Base-by-base conservation (phyloP, 129 eudicot species). In the Erigeron canadensis region DNA sequence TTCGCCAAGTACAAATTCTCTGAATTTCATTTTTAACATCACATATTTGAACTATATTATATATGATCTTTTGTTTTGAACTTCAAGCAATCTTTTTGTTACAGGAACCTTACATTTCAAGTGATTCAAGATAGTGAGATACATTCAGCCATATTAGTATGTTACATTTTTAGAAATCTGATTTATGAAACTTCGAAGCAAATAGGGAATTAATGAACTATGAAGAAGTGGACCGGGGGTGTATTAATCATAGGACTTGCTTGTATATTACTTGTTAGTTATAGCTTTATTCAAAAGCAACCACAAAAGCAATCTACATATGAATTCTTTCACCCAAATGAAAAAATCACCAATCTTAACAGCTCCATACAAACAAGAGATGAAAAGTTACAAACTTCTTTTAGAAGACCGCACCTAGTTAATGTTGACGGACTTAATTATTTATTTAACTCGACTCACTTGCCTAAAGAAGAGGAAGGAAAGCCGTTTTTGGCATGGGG, bases 211-310 rank as follows among this genome's bases (percentile, higher is more conserved):
- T n/a, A n/a, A n/a, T n/a, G n/a, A n/a, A n/a, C n/a, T n/a, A n/a
- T 86, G 95, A 89, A 92, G 96, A 92, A 83, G 81, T 89, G 98
- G 98, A 79, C 85, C 2, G 98, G 98, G 19, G 96, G 96, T 18
- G 86, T 86, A 62, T 46, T 92, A 69, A 83, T 92, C 55, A 18
- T 83, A 71, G 89, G 81, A 44, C 89, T 92, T 75, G 88, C 86
- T 64, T 81, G 74, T 67, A 55, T 92, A 70, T 85, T 92, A 73
- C 51, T 92, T 55, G 54, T 89, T 38, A 75, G 95, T 40, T 89
- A 92, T 68, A 81, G 83, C 34, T 87, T 85, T 37, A 59, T 79
- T 22, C 87, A 76, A 68, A 85, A 78, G 72, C 83, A 81, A 19
- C 82, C 95, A n/a, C 77, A 22, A 53, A 92, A 81, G 78, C 96